Evolutionary conservation across 805 yeast genomes (phyloP), one percentile per base, ranked within the genome.

Genomic region (Ogataea saltuana): DNA sequence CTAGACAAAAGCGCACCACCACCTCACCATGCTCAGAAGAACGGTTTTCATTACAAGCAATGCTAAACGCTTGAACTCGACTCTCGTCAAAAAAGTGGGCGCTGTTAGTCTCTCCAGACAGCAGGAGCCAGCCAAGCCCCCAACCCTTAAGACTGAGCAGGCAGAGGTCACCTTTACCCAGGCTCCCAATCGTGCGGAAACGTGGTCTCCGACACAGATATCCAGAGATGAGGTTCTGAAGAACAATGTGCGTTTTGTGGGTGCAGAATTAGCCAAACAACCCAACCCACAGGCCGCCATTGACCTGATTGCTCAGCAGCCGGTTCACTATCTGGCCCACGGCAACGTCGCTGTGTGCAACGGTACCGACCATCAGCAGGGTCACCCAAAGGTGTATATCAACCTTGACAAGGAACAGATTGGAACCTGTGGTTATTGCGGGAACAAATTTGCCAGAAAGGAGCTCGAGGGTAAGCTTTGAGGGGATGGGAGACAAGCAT

Each of bases 231-330:
- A 78, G 25, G 78, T 81, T 16, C 67, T 77, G 58, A 63, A 74
- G 41, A 63, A 55, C 22, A 75, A 81, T 46, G 80, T 85, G 3
- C 73, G 90, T 54, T 87, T 87, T 56, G 77, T 82, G 38, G 95
- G 85, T 56, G 77, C 69, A 50, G 88, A 87, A 58, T 68, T 87
- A 44, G 65, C 68, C 5, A 59, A 68, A 33, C 93, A 87, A 67
- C 96, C 96, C 42, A 76, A 74, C 56, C 88, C 95, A 6, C 79
- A 80, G 49, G 86, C 95, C 31, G 95, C 95, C 43, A 88, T 88
- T 58, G 93, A 88, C 33, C 74, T 88, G 64, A 85, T 88, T 54
- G 82, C 84, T 23, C 69, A 82, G 59, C 80, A 81, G 58, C 95
- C 96, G 2, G 68, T 87, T 31, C 70, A 78, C 53, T 84, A 75